Base-by-base conservation (phyloP, 352 stramenopile genomes). In the Globisporangium camurandrum region DNA sequence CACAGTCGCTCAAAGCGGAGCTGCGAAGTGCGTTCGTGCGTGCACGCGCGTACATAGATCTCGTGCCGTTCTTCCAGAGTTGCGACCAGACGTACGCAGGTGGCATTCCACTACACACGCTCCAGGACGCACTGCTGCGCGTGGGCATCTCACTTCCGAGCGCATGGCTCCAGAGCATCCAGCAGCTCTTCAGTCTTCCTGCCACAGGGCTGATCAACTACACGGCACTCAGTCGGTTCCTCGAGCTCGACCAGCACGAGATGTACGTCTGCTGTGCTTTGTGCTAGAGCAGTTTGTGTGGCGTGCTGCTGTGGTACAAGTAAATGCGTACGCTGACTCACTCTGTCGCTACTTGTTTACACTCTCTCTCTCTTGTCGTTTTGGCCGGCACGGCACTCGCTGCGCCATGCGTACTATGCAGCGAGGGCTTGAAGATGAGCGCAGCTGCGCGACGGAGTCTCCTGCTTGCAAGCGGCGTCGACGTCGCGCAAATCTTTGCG, bases 151-250 rank as follows among this genome's bases (percentile, higher is more conserved):
- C 67, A 5, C 38, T 87, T 12, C 30, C 62, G 7, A 51, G 57
- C 20, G 48, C 62, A 10, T n/a, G 68, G 0, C 31, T 79, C 2
- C 57, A 77, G 31, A 52, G 27, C 12, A 67, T 84, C 26, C 51
- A 54, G 17, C 66, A 80, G 54, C 50, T 75, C 10, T 87, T 84
- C 34, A 60, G 53, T 7, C 58, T 66, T 6, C 59, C 58, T 17
- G 57, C 58, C 1, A 64, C 61, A 1, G 60, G 58, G 1, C 30
- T 79, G n/a, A 51, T 85, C n/a, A 69, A 87, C 54, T 87, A 87
- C 46, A 28, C 64, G 7, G 61, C 63, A 3, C 51, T 87, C 22
- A 61, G 57, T 22, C 59, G 50, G 9, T 84, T 81, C 43, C 49
- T 87, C 16, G 60, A 80, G 14, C 46, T 85, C 17, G 73, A 85